Evolutionary conservation across 106 monocot species (phyloP).

Genomic region (Vanilla planifolia): DNA sequence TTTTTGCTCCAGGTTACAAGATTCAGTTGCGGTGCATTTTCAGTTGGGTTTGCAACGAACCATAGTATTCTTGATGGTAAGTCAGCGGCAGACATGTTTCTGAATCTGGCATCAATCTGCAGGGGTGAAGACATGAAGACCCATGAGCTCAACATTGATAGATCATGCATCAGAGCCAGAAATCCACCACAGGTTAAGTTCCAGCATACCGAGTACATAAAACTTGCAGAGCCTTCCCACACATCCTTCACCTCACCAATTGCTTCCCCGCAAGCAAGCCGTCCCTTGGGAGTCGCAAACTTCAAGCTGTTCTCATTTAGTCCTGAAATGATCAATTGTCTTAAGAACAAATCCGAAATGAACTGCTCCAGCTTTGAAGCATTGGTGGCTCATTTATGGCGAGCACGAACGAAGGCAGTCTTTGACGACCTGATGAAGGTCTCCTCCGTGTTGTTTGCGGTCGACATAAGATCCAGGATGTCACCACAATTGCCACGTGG

Average conservation of each 20-base stretch:
- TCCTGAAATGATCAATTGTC: constrained; percentile 27
- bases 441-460: constrained; percentile 63
- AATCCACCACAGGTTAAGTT: constrained; percentile 54
- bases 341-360: constrained; percentile 37
- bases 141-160: constrained; percentile 31
- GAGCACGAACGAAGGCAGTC: constrained; percentile 47
- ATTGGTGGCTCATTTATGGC: constrained; percentile 75
- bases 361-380: constrained; percentile 69
- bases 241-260: constrained; percentile 44
- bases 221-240: constrained; percentile 13
- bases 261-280: constrained; percentile 12
- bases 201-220: constrained; percentile 58
- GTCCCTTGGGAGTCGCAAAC: constrained; percentile 11
- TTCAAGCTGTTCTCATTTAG: constrained; percentile 43
- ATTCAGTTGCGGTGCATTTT: constrained; percentile 76
- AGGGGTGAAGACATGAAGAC: constrained; percentile 32
- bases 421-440: constrained; percentile 17
- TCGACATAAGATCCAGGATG: constrained; percentile 61
- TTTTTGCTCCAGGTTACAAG: constrained; percentile 73
- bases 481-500: constrained; percentile 43
- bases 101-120: constrained; percentile 55
- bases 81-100: constrained; percentile 71
- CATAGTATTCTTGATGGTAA: constrained; percentile 73
- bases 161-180: constrained; percentile 53
- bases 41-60: constrained; percentile 58